Conservation (phyloP, 2,329 filamentous ascomycete genomes). For the Magnaporthiopsis poae region DNA sequence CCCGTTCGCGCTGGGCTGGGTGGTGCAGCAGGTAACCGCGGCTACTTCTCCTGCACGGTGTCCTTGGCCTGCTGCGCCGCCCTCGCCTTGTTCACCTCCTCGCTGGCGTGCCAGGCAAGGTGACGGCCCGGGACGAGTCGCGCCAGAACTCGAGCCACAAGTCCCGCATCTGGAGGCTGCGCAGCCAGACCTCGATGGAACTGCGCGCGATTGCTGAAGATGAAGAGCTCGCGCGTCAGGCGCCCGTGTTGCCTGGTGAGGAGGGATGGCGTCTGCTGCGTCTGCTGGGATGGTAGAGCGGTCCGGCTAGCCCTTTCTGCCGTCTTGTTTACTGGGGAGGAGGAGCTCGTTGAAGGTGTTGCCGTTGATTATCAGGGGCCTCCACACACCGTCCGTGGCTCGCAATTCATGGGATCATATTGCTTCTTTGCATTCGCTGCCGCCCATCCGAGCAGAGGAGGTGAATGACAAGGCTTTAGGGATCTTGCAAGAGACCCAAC, state of each 20-base stretch:
- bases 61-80: conserved; percentile 22
- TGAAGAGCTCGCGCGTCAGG: conserved; percentile 29
- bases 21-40: conserved; percentile 25
- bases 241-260: conserved; percentile 23
- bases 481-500: too few species aligned
- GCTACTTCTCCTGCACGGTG: conserved; percentile 20
- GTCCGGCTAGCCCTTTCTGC: conserved; percentile 3
- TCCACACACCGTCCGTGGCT: neutral
- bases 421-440: conserved; percentile 10
- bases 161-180: conserved; percentile 22
- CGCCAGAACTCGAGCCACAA: conserved; percentile 28
- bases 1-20: conserved; percentile 24
- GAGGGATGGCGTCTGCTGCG: neutral
- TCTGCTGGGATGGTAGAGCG: neutral
- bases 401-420: too few species aligned
- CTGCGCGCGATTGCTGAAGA: conserved; percentile 23
- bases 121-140: conserved; percentile 3
- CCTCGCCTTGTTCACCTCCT: conserved; percentile 25
- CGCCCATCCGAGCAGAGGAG: conserved; percentile 5
- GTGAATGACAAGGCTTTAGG: too few species aligned
- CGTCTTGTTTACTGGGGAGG: neutral
- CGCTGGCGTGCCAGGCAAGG: neutral
- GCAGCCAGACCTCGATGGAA: conserved; percentile 27
- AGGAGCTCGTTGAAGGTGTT: neutral
- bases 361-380: neutral